Evolutionary conservation across 768 basidiomycete genomes (phyloP).

Genomic region (Russula vinacea): DNA sequence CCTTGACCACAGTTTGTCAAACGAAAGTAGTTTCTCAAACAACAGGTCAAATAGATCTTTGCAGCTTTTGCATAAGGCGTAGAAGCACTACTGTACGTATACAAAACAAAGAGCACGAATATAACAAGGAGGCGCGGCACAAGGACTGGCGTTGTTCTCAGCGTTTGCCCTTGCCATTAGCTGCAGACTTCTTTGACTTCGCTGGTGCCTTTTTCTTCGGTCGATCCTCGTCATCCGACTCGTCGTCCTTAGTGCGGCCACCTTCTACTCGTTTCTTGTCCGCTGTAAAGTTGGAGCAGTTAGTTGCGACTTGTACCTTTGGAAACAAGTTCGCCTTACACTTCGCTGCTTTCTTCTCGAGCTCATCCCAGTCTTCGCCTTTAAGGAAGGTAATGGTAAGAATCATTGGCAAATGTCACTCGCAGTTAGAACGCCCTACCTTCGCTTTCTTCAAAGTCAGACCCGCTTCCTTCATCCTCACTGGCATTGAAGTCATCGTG

Average conservation of each 20-base stretch:
- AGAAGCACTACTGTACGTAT: slow-evolving; percentile 23
- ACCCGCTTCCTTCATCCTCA: slow-evolving; percentile 60
- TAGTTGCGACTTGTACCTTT: slow-evolving; percentile 1
- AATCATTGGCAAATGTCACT: slow-evolving; percentile 14
- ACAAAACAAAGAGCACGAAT: slow-evolving; percentile 20
- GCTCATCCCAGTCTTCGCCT: slow-evolving; percentile 96
- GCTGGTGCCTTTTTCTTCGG: slow-evolving; percentile 42
- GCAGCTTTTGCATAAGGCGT: slow-evolving; percentile 5
- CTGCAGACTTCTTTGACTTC: slow-evolving; percentile 35
- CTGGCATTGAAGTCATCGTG: slow-evolving; percentile 53
- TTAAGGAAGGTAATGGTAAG: slow-evolving; percentile 15
- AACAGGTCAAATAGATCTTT: background rate
- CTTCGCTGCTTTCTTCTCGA: slow-evolving; percentile 88
- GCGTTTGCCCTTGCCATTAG: slow-evolving; percentile 34
- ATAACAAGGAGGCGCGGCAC: slow-evolving; percentile 4
- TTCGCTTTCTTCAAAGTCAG: slow-evolving; percentile 66
- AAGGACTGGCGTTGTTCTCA: slow-evolving; percentile 1
- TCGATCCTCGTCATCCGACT: slow-evolving; percentile 43
- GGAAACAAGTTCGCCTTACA: slow-evolving; percentile 44
- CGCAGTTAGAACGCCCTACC: slow-evolving; percentile 36
- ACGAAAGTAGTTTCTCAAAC: background rate
- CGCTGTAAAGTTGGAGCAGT: slow-evolving; percentile 33
- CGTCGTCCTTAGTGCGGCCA: slow-evolving; percentile 33
- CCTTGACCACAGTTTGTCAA: background rate
- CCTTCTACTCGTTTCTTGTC: slow-evolving; percentile 46